Conservation (phyloP, 768 basidiomycete genomes). For the Leccinum uliginosum region DNA sequence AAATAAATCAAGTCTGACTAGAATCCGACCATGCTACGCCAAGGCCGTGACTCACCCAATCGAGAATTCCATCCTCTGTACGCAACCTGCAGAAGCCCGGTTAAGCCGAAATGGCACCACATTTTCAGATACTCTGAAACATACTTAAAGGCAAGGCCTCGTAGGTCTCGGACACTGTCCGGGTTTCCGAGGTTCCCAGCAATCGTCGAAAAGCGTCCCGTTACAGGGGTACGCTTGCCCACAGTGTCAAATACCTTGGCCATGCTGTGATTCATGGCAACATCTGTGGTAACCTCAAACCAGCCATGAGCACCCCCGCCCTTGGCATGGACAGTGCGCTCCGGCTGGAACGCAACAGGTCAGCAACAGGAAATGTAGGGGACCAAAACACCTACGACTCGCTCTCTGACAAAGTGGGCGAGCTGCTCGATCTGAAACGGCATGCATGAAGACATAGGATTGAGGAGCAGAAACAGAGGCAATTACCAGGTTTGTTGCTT, state of each 20-base stretch:
- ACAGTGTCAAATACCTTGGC: conserved; percentile 12
- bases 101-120: background rate
- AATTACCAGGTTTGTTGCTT: conserved; percentile 10
- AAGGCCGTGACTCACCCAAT: conserved; percentile 30
- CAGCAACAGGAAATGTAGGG: background rate
- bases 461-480: background rate
- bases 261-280: conserved; percentile 15
- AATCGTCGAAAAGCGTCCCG: conserved; percentile 50
- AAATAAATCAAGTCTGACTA: background rate
- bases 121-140: conserved; percentile 20
- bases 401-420: conserved; percentile 17
- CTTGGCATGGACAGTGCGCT: conserved; percentile 17
- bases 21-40: background rate
- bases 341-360: conserved; percentile 3
- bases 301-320: conserved; percentile 15
- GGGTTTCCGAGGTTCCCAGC: conserved; percentile 47
- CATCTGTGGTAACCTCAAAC: conserved; percentile 17
- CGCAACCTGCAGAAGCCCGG: conserved; percentile 26
- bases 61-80: conserved; percentile 36
- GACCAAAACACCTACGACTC: conserved; percentile 9
- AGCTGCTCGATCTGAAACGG: conserved; percentile 12
- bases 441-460: background rate
- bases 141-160: conserved; percentile 50
- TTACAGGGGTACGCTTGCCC: conserved; percentile 16
- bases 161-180: conserved; percentile 46